A percentile compares a stretch with the other conserved stretches of the same genome.
phyloP scores from a whole-genome alignment of 2,329 filamentous ascomycete species.

The Colletotrichum coccodes region DNA sequence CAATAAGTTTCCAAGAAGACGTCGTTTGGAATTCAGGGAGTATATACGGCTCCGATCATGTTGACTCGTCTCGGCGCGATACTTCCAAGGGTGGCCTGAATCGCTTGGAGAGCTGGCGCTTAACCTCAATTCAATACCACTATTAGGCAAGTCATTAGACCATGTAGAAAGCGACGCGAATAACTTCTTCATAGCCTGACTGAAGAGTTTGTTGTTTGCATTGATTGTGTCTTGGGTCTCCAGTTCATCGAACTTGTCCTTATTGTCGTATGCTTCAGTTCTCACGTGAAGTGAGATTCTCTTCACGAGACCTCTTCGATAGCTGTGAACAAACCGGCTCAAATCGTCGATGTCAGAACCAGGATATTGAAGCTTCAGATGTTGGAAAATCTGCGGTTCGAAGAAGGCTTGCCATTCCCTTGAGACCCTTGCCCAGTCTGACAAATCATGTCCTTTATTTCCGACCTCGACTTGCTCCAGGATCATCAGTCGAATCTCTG shows the following conservation, averaged over 20 bases:
- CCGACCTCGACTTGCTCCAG: not conserved
- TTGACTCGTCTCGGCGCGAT: not conserved
- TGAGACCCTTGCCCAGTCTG: not conserved
- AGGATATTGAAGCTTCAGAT: constrained; percentile 1
- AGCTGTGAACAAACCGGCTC: not conserved
- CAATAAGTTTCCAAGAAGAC: constrained; percentile 5
- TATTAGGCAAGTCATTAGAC: not conserved
- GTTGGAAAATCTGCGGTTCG: not conserved
- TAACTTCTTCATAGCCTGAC: not conserved
- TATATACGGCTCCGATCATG: not conserved
- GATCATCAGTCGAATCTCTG: constrained; percentile 8
- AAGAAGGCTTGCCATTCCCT: constrained; percentile 16
- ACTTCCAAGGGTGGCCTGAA: not conserved
- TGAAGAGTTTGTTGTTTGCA: constrained; percentile 1
- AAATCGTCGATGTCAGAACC: not conserved
- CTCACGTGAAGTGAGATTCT: not conserved
- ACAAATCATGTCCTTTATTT: not conserved
- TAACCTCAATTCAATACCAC: constrained; percentile 1
- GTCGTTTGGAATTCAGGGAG: not conserved
- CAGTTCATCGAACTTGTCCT: not conserved
- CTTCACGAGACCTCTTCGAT: not conserved
- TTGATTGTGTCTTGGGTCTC: not conserved
- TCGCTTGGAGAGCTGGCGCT: constrained; percentile 1
- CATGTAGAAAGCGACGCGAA: not conserved
- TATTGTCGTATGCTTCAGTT: not conserved